Conservation (phyloP, 495 filamentous ascomycete species). For the Lophiotrema nucula region DNA sequence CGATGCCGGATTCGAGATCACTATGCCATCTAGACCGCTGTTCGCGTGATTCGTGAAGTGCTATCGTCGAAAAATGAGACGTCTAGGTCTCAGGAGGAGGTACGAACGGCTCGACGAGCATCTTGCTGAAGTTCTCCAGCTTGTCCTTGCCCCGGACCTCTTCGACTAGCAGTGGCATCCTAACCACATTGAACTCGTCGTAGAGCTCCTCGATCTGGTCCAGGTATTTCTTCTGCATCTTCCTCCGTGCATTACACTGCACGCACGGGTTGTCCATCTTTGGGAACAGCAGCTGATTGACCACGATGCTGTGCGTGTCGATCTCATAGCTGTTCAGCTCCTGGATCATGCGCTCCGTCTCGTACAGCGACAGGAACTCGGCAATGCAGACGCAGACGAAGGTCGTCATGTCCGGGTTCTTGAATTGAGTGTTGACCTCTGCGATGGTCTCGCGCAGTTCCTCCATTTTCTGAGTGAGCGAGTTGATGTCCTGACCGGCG, state of each 20-base stretch:
- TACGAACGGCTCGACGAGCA: slow-evolving; percentile 82
- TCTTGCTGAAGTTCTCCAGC: slow-evolving; percentile 87
- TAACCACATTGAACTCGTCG: slow-evolving; percentile 98
- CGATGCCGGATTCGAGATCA: too few species aligned
- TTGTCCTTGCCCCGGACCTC: slow-evolving; percentile 94
- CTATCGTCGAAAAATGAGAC: too few species aligned
- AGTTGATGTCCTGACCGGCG: slow-evolving; percentile 86
- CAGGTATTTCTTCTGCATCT: slow-evolving; percentile 99
- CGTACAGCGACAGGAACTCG: slow-evolving; percentile 94
- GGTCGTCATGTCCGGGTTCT: slow-evolving; percentile 91
- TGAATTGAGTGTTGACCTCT: slow-evolving; percentile 97
- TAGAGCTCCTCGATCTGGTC: slow-evolving; percentile 99
- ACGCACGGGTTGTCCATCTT: slow-evolving; percentile 83
- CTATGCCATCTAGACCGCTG: too few species aligned
- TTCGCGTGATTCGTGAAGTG: too few species aligned
- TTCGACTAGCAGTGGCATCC: slow-evolving; percentile 92
- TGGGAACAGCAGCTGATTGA: slow-evolving; percentile 96
- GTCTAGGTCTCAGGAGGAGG: too few species aligned
- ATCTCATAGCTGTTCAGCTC: slow-evolving; percentile 91
- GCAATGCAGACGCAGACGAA: slow-evolving; percentile 99
- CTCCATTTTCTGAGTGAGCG: slow-evolving; percentile 93
- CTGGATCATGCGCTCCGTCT: slow-evolving; percentile 99
- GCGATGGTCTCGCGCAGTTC: slow-evolving; percentile 84
- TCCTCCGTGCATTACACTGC: slow-evolving; percentile 89
- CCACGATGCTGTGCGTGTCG: slow-evolving; percentile 95